Conservation (phyloP, 768 basidiomycete genomes). For the Pleurotus djamor region DNA sequence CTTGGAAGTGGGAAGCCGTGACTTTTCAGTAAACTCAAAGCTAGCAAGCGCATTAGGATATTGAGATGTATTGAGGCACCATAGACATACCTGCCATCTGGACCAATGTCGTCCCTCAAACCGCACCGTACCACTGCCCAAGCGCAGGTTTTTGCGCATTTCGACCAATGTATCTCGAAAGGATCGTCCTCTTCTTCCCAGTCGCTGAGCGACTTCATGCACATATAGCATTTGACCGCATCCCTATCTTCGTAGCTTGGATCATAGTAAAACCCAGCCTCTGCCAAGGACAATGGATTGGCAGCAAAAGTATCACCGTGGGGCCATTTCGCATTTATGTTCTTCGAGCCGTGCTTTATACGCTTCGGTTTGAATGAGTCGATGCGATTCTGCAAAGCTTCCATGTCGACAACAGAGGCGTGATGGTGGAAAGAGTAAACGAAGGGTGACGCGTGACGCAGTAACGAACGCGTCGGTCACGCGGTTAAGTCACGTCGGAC, state of each 20-base stretch:
- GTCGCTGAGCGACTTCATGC: conserved; percentile 75
- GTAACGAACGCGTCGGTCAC: conserved; percentile 27
- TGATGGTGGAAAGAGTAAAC: conserved; percentile 16
- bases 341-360: conserved; percentile 34
- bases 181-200: conserved; percentile 91
- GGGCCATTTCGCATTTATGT: conserved; percentile 67
- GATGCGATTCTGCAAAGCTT: conserved; percentile 54
- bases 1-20: conserved; percentile 64
- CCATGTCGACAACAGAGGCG: conserved; percentile 34
- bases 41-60: conserved; percentile 29
- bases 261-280: conserved; percentile 87
- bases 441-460: conserved; percentile 7
- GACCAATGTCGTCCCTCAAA: conserved; percentile 53
- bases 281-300: conserved; percentile 73
- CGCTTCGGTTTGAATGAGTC: conserved; percentile 72
- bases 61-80: background rate
- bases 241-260: conserved; percentile 69
- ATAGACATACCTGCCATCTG: conserved; percentile 48
- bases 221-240: conserved; percentile 82
- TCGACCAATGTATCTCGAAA: conserved; percentile 74
- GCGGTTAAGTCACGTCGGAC: conserved; percentile 19
- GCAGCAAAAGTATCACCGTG: conserved; percentile 65
- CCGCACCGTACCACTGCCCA: conserved; percentile 86
- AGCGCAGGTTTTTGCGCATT: conserved; percentile 62
- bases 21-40: conserved; percentile 54